Base-by-base conservation (phyloP, 176 grass and related monocot species). In the Eragrostis nindensis region DNA sequence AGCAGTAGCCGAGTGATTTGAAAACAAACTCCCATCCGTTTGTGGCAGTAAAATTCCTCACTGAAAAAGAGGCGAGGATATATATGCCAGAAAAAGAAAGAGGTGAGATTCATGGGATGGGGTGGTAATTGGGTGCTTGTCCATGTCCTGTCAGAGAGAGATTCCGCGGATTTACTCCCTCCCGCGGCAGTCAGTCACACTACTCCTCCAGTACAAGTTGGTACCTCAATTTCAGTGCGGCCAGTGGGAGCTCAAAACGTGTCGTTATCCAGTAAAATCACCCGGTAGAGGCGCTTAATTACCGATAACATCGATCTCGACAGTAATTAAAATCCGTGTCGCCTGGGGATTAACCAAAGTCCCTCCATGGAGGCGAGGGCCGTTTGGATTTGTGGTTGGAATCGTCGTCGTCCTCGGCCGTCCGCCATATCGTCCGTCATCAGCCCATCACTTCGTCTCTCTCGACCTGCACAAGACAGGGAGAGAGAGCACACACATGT, bases 341-440 rank as follows among this genome's bases (percentile, higher is more conserved):
- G 21, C 45, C 19, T 22, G 44, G 44, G 76, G 62, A 79, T 79
- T 57, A 74, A 74, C 71, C 52, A 55, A 39, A 38, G 70, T 53
- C 25, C 32, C 4, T 2, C 32, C 32, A 1, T 68, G 49, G 49
- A 50, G 21, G 39, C 18, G 41, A 14, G 64, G 38, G 25, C 53
- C n/a, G 27, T 64, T 85, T 73, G 75, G 57, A 13, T 39, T 26
- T 27, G 11, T 27, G 26, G 25, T 66, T 59, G 84, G 62, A 80
- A 61, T 41, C 62, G 3, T 81, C 61, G 14, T 62, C 77, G n/a
- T n/a, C n/a, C 29, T 85, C 67, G 55, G 54, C 60, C 8, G 59
- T 80, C 52, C 50, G 80, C 66, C 70, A 66, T 73, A 16, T 83
- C 80, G n/a, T n/a, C n/a, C n/a, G n/a, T 62, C 67, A 24, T 65